Conservation (phyloP, 805 yeast genomes). For the Zygosaccharomyces rouxii region DNA sequence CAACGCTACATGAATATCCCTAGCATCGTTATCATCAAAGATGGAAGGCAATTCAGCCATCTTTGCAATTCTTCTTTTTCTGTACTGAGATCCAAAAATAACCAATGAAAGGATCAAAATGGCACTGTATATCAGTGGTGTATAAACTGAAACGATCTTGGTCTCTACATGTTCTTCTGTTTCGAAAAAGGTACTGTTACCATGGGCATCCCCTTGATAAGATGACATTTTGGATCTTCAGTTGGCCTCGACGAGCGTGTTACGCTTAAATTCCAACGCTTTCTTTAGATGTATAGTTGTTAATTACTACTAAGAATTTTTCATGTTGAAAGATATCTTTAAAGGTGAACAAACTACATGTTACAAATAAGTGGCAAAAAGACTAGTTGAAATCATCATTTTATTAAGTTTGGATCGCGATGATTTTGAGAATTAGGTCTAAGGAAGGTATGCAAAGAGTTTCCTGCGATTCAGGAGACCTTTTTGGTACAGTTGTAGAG, state of each 20-base stretch:
- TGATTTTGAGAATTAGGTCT: conserved; percentile 76
- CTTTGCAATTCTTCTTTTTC: conserved; percentile 48
- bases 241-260: not conserved
- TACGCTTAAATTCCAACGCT: not conserved
- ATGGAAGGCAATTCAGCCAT: conserved; percentile 64
- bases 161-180: conserved; percentile 33
- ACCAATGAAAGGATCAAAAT: conserved; percentile 62
- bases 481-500: conserved; percentile 43
- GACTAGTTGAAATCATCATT: not conserved
- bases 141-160: conserved; percentile 49
- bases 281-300: not conserved
- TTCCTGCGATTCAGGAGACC: conserved; percentile 41
- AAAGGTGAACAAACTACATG: not conserved
- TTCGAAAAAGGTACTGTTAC: conserved; percentile 13
- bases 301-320: conserved; percentile 1
- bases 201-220: conserved; percentile 11
- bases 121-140: conserved; percentile 74
- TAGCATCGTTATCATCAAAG: conserved; percentile 63
- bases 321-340: not conserved
- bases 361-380: not conserved
- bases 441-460: conserved; percentile 80
- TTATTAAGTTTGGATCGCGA: conserved; percentile 2
- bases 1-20: conserved; percentile 58
- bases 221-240: conserved; percentile 9
- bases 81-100: conserved; percentile 64